Evolutionary conservation across 2,329 filamentous ascomycete species (phyloP).

Genomic region (Alternaria hordeiaustralica): DNA sequence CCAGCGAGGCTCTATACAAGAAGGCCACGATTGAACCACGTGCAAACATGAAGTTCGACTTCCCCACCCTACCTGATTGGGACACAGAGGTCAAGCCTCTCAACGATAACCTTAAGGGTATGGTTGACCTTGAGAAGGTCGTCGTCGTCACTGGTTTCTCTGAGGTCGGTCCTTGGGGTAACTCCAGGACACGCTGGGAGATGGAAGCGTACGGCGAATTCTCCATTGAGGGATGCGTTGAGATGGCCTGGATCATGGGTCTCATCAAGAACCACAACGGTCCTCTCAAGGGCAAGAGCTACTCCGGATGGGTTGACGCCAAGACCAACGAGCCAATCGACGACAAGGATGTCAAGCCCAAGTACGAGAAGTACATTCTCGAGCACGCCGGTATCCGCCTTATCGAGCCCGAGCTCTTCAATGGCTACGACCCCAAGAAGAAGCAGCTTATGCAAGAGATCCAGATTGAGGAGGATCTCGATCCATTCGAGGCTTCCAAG

Average conservation of each 20-base stretch:
- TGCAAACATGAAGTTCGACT: slow-evolving; percentile 97
- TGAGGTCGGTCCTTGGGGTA: slow-evolving; percentile 97
- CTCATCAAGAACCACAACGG: slow-evolving; percentile 99
- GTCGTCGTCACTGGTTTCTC: slow-evolving; percentile 97
- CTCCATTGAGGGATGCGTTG: slow-evolving; percentile 95
- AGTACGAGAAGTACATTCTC: slow-evolving; percentile 96
- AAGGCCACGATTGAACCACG: slow-evolving; percentile 91
- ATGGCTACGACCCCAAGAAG: slow-evolving; percentile 96
- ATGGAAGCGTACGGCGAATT: slow-evolving; percentile 98
- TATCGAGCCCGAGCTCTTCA: slow-evolving; percentile 96
- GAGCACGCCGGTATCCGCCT: slow-evolving; percentile 97
- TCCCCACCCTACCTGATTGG: slow-evolving; percentile 90
- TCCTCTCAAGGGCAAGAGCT: slow-evolving; percentile 91
- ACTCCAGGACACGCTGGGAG: slow-evolving; percentile 97
- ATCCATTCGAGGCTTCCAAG: slow-evolving; percentile 96
- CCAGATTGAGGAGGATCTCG: slow-evolving; percentile 94
- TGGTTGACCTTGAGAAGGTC: slow-evolving; percentile 98
- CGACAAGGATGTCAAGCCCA: slow-evolving; percentile 95
- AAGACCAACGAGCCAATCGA: slow-evolving; percentile 96
- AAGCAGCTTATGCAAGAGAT: slow-evolving; percentile 98
- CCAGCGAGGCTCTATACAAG: slow-evolving; percentile 91
- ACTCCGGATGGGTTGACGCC: slow-evolving; percentile 94
- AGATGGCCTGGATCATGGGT: slow-evolving; percentile 99
- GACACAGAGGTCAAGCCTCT: slow-evolving; percentile 87
- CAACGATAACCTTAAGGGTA: slow-evolving; percentile 87